Conservation (phyloP, 805 yeast genomes). For the Kazachstania viticola region DNA sequence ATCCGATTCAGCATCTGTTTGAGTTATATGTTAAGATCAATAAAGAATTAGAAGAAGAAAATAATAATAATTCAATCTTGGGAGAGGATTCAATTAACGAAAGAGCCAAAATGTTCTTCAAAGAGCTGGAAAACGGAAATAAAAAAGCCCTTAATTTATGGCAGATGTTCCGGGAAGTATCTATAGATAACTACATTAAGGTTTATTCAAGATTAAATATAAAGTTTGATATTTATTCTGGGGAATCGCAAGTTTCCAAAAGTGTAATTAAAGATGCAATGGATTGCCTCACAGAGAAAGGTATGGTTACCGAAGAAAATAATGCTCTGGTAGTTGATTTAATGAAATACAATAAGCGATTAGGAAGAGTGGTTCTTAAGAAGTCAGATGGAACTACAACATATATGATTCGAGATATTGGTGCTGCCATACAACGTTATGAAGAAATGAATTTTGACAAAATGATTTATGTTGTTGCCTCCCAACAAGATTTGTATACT, state of each 20-base stretch:
- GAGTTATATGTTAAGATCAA: constrained; percentile 85
- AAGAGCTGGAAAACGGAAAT: constrained; percentile 87
- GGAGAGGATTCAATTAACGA: constrained; percentile 52
- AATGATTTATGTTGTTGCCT: constrained; percentile 90
- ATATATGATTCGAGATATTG: constrained; percentile 89
- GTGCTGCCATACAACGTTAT: constrained; percentile 88
- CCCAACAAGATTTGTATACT: constrained; percentile 88
- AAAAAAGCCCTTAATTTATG: constrained; percentile 66
- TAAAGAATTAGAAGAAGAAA: constrained; percentile 51
- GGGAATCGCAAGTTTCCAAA: constrained; percentile 86
- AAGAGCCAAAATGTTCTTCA: constrained; percentile 77
- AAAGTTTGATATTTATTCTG: constrained; percentile 76
- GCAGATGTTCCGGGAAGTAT: constrained; percentile 77
- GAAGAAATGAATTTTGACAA: constrained; percentile 78
- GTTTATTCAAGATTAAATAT: constrained; percentile 91
- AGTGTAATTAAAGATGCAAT: constrained; percentile 58
- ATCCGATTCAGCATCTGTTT: constrained; percentile 89
- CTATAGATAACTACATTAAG: constrained; percentile 71
- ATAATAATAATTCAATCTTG: constrained; percentile 31
- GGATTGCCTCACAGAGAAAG: constrained; percentile 49
- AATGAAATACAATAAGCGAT: constrained; percentile 72
- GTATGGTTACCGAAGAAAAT: constrained; percentile 68
- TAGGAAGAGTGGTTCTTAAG: constrained; percentile 85
- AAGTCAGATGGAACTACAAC: constrained; percentile 92
- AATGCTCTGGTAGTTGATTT: constrained; percentile 88